A percentile compares a stretch with the other conserved stretches of the same genome.
phyloP scores from a whole-genome alignment of 352 stramenopile genomes.

The Lagenidium sp. region DNA sequence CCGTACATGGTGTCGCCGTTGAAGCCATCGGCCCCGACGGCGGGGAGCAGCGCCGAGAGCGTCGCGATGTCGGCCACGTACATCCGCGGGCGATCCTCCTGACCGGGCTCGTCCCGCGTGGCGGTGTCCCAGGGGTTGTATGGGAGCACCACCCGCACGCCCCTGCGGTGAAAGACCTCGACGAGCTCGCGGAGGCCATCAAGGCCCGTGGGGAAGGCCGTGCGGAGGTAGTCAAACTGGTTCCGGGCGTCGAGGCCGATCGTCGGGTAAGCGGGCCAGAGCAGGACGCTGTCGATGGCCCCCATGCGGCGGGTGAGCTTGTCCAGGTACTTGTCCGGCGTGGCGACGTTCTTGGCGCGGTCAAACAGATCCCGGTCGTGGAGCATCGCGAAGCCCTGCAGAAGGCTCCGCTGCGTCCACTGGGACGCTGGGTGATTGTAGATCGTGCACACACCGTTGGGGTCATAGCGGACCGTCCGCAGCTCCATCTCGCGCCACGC shows the following conservation, averaged over 20 bases:
- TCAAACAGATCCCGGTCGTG: constrained; percentile 72
- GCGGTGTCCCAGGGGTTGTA: constrained; percentile 83
- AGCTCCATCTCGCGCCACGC: constrained; percentile 72
- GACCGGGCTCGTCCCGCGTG: constrained; percentile 43
- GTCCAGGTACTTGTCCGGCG: constrained; percentile 58
- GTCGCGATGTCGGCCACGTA: constrained; percentile 63
- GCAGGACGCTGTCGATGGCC: constrained; percentile 66
- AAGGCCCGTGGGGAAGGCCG: constrained; percentile 44
- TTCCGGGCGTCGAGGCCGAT: constrained; percentile 79
- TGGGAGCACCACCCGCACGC: constrained; percentile 60
- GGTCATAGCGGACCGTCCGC: constrained; percentile 47
- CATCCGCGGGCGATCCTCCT: constrained; percentile 51
- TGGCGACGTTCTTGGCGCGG: constrained; percentile 45
- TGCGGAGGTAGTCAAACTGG: constrained; percentile 66
- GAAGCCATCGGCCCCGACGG: constrained; percentile 58
- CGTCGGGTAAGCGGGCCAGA: constrained; percentile 80
- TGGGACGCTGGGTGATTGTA: constrained; percentile 55
- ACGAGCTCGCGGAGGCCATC: constrained; percentile 34
- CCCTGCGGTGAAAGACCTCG: constrained; percentile 43
- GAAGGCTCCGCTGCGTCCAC: constrained; percentile 75
- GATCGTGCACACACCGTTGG: constrained; percentile 38
- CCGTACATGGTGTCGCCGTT: constrained; percentile 88
- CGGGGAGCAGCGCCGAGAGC: constrained; percentile 25
- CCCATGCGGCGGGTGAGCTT: constrained; percentile 43
- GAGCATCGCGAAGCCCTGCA: constrained; percentile 73